Evolutionary conservation across 495 filamentous ascomycete species (phyloP).

Genomic region (Tuber calosporum): DNA sequence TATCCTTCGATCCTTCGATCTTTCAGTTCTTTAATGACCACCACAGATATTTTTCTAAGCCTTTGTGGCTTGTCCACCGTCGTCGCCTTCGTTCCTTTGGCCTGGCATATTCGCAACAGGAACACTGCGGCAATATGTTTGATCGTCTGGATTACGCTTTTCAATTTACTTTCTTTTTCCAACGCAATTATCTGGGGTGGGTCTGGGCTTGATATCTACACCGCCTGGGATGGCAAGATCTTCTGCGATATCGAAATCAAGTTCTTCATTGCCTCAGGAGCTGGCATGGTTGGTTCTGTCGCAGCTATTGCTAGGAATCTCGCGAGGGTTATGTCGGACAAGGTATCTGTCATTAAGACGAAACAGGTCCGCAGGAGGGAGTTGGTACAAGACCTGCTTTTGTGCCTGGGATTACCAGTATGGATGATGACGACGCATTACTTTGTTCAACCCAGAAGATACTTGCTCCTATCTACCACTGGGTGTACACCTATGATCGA

Average conservation of each 20-base stretch:
- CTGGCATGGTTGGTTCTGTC: constrained; percentile 57
- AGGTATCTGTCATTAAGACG: constrained; percentile 51
- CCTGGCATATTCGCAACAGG: constrained; percentile 47
- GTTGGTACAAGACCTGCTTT: constrained; percentile 53
- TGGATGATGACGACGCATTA: constrained; percentile 61
- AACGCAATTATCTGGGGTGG: constrained; percentile 78
- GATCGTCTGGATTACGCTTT: constrained; percentile 56
- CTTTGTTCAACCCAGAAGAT: constrained; percentile 62
- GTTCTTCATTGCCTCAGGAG: constrained; percentile 55
- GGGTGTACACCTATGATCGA: constrained; percentile 64
- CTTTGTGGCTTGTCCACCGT: constrained; percentile 26
- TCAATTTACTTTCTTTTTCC: constrained; percentile 62
- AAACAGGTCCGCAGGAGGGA: constrained; percentile 51
- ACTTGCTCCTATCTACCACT: constrained; percentile 62
- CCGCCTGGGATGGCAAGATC: constrained; percentile 59
- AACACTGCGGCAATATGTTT: constrained; percentile 59
- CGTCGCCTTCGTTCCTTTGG: constrained; percentile 28
- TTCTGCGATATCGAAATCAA: constrained; percentile 81
- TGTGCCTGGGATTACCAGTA: constrained; percentile 63
- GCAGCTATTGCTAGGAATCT: constrained; percentile 69
- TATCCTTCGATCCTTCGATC: not conserved
- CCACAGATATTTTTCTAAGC: constrained; percentile 16
- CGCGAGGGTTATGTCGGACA: constrained; percentile 60
- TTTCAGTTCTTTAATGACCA: constrained; percentile 7
- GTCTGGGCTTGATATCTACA: constrained; percentile 57